Conservation (phyloP, 2,329 filamentous ascomycete species). For the Aureobasidium pullulans region DNA sequence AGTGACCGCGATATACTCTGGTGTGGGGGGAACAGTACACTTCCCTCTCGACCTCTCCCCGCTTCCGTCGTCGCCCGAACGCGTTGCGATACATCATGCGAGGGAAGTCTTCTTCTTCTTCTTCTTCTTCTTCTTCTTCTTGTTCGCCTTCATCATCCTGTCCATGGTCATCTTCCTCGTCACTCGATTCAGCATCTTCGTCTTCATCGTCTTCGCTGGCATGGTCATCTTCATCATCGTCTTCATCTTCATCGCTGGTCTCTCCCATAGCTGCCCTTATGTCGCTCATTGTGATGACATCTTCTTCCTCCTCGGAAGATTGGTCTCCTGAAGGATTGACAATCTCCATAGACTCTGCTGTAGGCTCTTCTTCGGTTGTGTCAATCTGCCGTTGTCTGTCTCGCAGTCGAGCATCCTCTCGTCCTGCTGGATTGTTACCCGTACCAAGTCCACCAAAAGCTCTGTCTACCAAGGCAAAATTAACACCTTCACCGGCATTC, state of each 20-base stretch:
- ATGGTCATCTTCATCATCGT: constrained; percentile 11
- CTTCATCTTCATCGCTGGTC: constrained; percentile 15
- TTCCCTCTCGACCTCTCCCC: constrained; percentile 46
- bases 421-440: constrained; percentile 30
- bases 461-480: constrained; percentile 50
- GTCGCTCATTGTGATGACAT: constrained; percentile 10
- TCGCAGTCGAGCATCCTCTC: constrained; percentile 34
- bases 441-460: constrained; percentile 55
- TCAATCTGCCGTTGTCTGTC: constrained; percentile 42
- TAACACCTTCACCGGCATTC: constrained; percentile 48
- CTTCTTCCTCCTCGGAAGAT: constrained; percentile 11
- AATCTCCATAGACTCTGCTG: constrained; percentile 29
- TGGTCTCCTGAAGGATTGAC: constrained; percentile 26
- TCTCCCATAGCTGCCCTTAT: constrained; percentile 17
- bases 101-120: constrained; percentile 30
- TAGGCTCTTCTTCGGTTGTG: constrained; percentile 30
- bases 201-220: constrained; percentile 19
- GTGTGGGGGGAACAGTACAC: constrained; percentile 51
- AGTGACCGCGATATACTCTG: constrained; percentile 55
- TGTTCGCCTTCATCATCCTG: constrained; percentile 22
- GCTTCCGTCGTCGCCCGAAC: constrained; percentile 39
- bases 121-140: constrained; percentile 33
- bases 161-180: constrained; percentile 19
- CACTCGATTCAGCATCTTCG: neutral
- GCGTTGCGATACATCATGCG: constrained; percentile 41